Evolutionary conservation across 164 flowering plant genomes (phyloP).

Genomic region (Houttuynia cordata): DNA sequence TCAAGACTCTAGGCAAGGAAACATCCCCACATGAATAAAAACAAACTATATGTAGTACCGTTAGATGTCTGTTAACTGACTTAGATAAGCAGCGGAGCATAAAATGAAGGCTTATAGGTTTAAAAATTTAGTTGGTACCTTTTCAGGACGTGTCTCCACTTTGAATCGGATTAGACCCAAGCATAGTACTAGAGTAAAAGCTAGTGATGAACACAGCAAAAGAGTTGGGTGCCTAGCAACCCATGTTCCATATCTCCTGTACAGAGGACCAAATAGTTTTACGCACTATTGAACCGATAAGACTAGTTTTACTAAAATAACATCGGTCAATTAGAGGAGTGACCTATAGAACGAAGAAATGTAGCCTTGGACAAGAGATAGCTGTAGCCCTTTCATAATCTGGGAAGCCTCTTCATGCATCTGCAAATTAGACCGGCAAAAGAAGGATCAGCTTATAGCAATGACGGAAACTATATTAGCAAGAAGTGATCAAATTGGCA

Average conservation of each 20-base stretch:
- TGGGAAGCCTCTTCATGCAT: constrained; percentile 48
- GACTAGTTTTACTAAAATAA: background rate
- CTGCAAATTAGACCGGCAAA: constrained; percentile 19
- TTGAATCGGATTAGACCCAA: constrained; percentile 76
- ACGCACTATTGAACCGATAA: constrained; percentile 1
- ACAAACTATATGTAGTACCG: too few relatives aligned
- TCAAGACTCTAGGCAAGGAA: background rate
- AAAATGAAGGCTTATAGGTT: background rate
- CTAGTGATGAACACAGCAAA: constrained; percentile 61
- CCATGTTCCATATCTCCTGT: constrained; percentile 89
- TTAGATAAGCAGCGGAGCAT: background rate
- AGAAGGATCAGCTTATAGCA: background rate
- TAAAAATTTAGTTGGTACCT: constrained; percentile 32
- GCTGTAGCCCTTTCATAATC: constrained; percentile 35
- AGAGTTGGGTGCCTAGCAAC: constrained; percentile 82
- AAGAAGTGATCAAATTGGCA: background rate
- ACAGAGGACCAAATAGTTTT: constrained; percentile 6
- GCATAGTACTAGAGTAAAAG: constrained; percentile 65
- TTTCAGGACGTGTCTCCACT: constrained; percentile 96
- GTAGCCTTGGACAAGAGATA: constrained; percentile 74
- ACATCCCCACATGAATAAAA: background rate
- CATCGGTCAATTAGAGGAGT: background rate
- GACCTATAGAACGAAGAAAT: constrained; percentile 83
- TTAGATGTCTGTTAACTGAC: background rate
- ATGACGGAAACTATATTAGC: background rate